A percentile compares a stretch with the other conserved stretches of the same genome.
phyloP scores from a whole-genome alignment of 345 rosid genomes.

The Brassica carinata region DNA sequence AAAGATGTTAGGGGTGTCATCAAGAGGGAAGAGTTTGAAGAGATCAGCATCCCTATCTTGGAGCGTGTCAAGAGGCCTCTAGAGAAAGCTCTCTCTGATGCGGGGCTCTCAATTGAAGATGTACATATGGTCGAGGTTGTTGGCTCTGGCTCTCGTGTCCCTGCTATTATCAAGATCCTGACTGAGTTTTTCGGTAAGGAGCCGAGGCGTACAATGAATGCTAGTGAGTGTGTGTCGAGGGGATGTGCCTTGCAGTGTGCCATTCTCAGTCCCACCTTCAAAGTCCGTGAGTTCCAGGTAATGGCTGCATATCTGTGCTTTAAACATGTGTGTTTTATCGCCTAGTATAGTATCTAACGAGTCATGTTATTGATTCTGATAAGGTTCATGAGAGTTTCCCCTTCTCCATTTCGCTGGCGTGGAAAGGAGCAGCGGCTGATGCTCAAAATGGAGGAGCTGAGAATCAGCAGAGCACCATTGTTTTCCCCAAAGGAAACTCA shows the following conservation, averaged over 20 bases:
- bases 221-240: constrained; percentile 94
- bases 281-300: constrained; percentile 98
- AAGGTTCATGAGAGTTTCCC: constrained; percentile 94
- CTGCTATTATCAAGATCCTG: constrained; percentile 79
- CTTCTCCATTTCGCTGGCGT: constrained; percentile 66
- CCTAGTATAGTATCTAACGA: neutral
- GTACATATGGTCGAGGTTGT: constrained; percentile 91
- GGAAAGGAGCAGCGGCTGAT: constrained; percentile 80
- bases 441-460: constrained; percentile 63
- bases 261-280: constrained; percentile 93
- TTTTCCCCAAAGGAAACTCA: constrained; percentile 86
- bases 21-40: constrained; percentile 91
- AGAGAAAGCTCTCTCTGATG: constrained; percentile 87
- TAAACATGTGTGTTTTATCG: neutral
- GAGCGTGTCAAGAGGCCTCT: constrained; percentile 87
- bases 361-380: neutral
- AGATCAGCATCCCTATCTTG: constrained; percentile 73
- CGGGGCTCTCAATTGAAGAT: constrained; percentile 70
- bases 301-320: neutral
- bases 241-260: constrained; percentile 96
- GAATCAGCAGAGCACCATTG: constrained; percentile 71
- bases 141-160: constrained; percentile 91
- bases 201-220: constrained; percentile 96
- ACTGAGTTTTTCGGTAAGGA: constrained; percentile 95
- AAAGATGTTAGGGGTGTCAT: constrained; percentile 88